Base-by-base conservation (phyloP, 179 eudicot genomes). In the Carnegiea gigantea region DNA sequence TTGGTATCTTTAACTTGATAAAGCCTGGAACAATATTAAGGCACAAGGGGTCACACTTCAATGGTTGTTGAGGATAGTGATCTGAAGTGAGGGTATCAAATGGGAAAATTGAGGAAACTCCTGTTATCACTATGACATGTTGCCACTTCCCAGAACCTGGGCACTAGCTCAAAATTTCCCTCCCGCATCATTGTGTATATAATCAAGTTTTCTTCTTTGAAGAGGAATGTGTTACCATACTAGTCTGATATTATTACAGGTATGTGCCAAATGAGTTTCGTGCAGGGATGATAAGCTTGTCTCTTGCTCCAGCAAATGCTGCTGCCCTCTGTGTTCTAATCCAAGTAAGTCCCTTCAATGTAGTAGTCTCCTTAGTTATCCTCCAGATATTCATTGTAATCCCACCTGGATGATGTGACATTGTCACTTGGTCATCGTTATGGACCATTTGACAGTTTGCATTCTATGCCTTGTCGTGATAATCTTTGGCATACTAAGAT, bases 181-280 rank as follows among this genome's bases (percentile, higher is more conserved):
- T 26, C 59, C 48, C 57, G 26, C 48, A 2, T 20, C 15, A 60
- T 64, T 62, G 44, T 62, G 46, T 75, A 9, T 24, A 2, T 21
- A 11, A 18, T 10, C 5, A 14, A 33, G 4, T 17, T 54, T 26
- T 64, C 48, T 17, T 14, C 20, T 60, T 30, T 46, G 40, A 30
- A 51, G 60, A 73, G 24, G 14, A 21, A 62, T 81, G 18, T 23
- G 3, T 28, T 38, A 49, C 51, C 43, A 44, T 77, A 26, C 23
- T 73, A 72, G 49, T 23, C 30, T 71, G 17, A 64, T 77, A 20
- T 24, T 87, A 44, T 53, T 5, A 26, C 87, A 94, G 97, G 92
- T 89, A 89, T 81, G 89, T 94, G 81, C 96, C 99, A 38, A 93
- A 92, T 87, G 93, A 94, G 86, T 88, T 91, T 76, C 98, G 98